A percentile compares a stretch with the other conserved stretches of the same genome.
Conservation (phyloP, 208 protist species). For the Trichomonas gallinae region DNA sequence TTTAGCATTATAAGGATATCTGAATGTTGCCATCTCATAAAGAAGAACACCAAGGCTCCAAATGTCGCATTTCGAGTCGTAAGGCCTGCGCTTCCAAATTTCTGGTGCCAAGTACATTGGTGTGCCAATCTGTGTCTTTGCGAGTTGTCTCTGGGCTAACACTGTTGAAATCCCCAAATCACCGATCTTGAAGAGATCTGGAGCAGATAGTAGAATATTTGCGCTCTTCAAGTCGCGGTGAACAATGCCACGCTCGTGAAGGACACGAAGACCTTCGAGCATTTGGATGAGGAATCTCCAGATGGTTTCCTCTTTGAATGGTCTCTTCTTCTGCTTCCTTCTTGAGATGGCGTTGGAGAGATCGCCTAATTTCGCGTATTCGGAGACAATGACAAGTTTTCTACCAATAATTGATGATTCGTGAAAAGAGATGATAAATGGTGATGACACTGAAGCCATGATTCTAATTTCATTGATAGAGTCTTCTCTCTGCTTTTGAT, state of each 20-base stretch:
- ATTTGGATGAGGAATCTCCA: not conserved
- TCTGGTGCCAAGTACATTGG: not conserved
- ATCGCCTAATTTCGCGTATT: conserved; percentile 44
- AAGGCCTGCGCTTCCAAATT: not conserved
- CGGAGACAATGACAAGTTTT: conserved; percentile 51
- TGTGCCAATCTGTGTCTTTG: not conserved
- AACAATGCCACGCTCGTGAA: not conserved
- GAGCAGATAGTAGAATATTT: not conserved
- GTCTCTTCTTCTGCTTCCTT: not conserved
- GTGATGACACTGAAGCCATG: conserved; percentile 45
- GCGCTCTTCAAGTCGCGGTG: conserved; percentile 1
- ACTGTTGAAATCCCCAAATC: conserved; percentile 8
- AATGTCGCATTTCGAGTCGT: not conserved
- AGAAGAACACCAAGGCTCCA: not conserved
- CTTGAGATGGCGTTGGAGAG: conserved; percentile 18
- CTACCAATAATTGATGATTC: conserved; percentile 49
- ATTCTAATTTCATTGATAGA: conserved; percentile 53
- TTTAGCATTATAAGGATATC: not conserved
- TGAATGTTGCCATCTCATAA: conserved; percentile 15
- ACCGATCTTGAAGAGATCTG: conserved; percentile 8
- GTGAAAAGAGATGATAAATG: conserved; percentile 44
- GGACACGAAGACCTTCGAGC: not conserved
- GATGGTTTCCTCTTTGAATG: not conserved
- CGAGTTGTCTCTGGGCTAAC: not conserved
- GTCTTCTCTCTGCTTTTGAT: conserved; percentile 40